Percentiles rank a stretch among this genome's conserved stretches.
Conservation (phyloP, 2,329 filamentous ascomycete genomes). For the Thermoascus crustaceus region DNA sequence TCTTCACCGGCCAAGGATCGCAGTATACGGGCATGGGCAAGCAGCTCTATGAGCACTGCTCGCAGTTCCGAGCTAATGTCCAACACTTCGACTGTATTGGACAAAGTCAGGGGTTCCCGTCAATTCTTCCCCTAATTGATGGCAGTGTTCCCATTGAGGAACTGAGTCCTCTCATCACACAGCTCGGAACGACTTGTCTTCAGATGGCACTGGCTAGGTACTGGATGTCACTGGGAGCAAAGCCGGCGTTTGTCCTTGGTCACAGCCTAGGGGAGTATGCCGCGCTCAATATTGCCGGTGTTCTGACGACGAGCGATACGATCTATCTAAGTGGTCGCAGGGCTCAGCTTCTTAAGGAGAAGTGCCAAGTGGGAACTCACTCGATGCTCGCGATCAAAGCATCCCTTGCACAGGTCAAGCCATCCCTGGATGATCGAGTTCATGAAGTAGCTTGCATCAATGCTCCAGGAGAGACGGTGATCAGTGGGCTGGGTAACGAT, state of each 20-base stretch:
- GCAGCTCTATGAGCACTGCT: constrained; percentile 24
- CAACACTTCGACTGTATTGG: constrained; percentile 24
- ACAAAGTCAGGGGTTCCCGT: constrained; percentile 27
- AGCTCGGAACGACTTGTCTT: constrained; percentile 32
- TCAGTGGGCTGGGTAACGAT: constrained; percentile 29
- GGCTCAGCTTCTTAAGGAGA: constrained; percentile 32
- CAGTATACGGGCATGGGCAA: constrained; percentile 31
- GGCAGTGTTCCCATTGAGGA: constrained; percentile 22
- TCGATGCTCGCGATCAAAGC: constrained; percentile 39
- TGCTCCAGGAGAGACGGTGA: constrained; percentile 35
- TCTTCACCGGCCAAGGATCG: constrained; percentile 34
- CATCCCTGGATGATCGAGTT: constrained; percentile 21
- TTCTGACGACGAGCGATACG: constrained; percentile 29
- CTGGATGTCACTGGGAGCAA: constrained; percentile 29
- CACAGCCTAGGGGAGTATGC: constrained; percentile 38
- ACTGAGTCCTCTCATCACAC: constrained; percentile 23
- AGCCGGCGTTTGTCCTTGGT: constrained; percentile 32
- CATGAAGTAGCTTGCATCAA: constrained; percentile 36
- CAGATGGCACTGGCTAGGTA: constrained; percentile 32
- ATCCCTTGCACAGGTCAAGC: constrained; percentile 25
- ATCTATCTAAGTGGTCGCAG: constrained; percentile 35
- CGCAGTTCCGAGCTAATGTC: constrained; percentile 24
- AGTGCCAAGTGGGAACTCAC: constrained; percentile 35
- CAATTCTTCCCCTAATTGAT: constrained; percentile 29
- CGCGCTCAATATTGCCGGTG: constrained; percentile 32